These are phyloP conservation scores for Podaxis carcinomalis DNA, from an alignment of 768 basidiomycete genomes.

Conservation along the genomic window DNA sequence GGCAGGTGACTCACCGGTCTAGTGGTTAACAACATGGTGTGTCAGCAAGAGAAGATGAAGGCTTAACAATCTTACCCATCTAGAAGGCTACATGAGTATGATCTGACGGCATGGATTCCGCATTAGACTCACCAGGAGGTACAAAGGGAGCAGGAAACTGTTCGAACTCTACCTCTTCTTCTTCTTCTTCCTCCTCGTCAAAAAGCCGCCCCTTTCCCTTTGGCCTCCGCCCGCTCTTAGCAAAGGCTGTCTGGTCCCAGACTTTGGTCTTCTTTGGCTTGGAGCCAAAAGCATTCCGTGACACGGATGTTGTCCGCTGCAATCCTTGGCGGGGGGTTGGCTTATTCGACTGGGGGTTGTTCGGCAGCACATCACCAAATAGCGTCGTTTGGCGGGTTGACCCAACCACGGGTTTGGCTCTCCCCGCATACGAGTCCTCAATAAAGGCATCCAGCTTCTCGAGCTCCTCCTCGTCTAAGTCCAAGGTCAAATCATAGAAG, in stretches of 20 bases:
- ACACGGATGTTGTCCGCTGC: conserved; percentile 35
- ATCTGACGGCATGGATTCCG: not conserved
- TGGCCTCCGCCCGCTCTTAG: conserved; percentile 70
- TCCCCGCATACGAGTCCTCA: conserved; percentile 40
- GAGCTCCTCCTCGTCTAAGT: conserved; percentile 54
- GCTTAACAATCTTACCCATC: conserved; percentile 45
- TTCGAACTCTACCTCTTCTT: conserved; percentile 68
- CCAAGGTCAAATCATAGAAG: conserved; percentile 50
- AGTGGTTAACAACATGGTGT: not conserved
- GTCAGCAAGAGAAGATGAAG: conserved; percentile 1
- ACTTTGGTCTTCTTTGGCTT: conserved; percentile 66
- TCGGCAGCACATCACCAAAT: conserved; percentile 51
- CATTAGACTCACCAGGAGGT: conserved; percentile 41
- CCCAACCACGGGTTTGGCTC: conserved; percentile 37
- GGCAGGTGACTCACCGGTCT: conserved; percentile 5
- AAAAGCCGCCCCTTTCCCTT: conserved; percentile 38
- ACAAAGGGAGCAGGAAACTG: conserved; percentile 83
- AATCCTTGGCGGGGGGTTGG: conserved; percentile 31
- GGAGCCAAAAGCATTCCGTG: conserved; percentile 44
- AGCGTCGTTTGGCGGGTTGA: conserved; percentile 58
- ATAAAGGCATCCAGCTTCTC: conserved; percentile 50
- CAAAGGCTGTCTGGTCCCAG: conserved; percentile 91
- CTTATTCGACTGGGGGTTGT: conserved; percentile 27
- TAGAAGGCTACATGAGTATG: conserved; percentile 16
- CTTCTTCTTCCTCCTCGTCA: conserved; percentile 50